A percentile compares a stretch with the other conserved stretches of the same genome.
phyloP scores from a whole-genome alignment of 768 basidiomycete species.

The Russula emetica region DNA sequence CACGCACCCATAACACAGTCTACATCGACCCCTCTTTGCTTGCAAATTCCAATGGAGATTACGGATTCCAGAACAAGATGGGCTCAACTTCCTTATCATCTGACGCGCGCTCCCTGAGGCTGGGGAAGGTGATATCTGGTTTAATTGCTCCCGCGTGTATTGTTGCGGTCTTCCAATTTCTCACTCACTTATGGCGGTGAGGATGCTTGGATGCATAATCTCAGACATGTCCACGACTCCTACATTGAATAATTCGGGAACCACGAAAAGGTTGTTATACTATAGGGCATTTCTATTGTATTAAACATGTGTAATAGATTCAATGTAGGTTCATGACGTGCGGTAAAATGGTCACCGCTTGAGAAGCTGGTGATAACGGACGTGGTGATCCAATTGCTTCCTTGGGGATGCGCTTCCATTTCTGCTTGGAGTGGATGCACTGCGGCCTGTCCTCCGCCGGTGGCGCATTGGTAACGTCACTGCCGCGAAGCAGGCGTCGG shows the following conservation, averaged over 20 bases:
- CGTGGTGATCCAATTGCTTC: conserved; percentile 19
- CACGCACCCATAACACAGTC: conserved; percentile 50
- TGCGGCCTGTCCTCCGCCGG: not conserved
- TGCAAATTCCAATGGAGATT: conserved; percentile 61
- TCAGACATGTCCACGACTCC: not conserved
- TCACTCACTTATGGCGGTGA: not conserved
- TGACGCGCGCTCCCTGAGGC: not conserved
- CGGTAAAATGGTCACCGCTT: not conserved
- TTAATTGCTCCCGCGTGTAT: not conserved
- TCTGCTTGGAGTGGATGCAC: not conserved
- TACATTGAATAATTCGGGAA: not conserved
- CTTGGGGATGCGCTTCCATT: conserved; percentile 16
- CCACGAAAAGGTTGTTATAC: not conserved
- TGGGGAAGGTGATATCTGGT: not conserved
- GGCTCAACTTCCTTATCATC: conserved; percentile 36
- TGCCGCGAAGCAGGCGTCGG: conserved; percentile 10
- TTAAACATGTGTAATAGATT: not conserved
- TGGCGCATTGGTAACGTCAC: not conserved
- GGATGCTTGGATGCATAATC: not conserved
- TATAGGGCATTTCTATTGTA: not conserved
- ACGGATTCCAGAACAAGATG: conserved; percentile 33
- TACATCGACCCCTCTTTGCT: conserved; percentile 53
- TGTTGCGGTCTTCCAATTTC: not conserved
- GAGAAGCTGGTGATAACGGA: conserved; percentile 7
- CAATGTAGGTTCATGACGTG: not conserved